Conservation (phyloP, 495 filamentous ascomycete genomes). For the Aspergillus cavernicola region DNA sequence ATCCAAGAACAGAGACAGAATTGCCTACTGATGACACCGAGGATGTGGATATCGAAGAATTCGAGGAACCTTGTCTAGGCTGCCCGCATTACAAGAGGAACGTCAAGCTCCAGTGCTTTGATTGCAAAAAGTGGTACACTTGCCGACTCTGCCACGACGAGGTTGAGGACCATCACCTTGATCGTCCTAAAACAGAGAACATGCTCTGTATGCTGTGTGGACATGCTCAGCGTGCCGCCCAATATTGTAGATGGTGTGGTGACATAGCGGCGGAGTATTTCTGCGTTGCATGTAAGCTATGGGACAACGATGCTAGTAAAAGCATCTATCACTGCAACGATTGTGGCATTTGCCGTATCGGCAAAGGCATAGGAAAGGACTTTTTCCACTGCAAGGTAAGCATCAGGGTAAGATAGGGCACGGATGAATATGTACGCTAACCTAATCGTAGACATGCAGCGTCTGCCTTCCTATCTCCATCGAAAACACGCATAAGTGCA, state of each 20-base stretch:
- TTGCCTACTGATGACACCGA: constrained; percentile 41
- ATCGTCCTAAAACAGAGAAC: constrained; percentile 78
- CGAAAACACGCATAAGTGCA: constrained; percentile 81
- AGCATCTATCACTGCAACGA: constrained; percentile 96
- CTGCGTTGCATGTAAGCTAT: constrained; percentile 83
- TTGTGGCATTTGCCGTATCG: constrained; percentile 92
- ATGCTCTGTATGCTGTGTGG: constrained; percentile 99
- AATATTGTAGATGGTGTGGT: constrained; percentile 72
- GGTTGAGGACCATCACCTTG: constrained; percentile 75
- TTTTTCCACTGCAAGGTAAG: constrained; percentile 95
- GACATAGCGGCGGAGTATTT: constrained; percentile 93
- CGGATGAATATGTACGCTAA: constrained; percentile 9
- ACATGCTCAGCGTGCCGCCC: constrained; percentile 75
- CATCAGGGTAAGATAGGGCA: not conserved
- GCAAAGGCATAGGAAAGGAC: constrained; percentile 89
- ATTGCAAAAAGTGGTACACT: constrained; percentile 89
- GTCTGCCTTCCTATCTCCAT: constrained; percentile 86
- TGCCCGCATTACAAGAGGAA: constrained; percentile 94
- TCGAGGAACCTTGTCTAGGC: constrained; percentile 54
- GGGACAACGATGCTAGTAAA: constrained; percentile 90
- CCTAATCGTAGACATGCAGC: constrained; percentile 65
- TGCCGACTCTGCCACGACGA: constrained; percentile 95
- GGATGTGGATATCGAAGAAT: constrained; percentile 38
- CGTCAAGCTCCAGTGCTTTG: constrained; percentile 89
- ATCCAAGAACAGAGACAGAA: constrained; percentile 44